Conservation (phyloP, 2,329 filamentous ascomycete species). For the Immersiporthe knoxdaviesiana region DNA sequence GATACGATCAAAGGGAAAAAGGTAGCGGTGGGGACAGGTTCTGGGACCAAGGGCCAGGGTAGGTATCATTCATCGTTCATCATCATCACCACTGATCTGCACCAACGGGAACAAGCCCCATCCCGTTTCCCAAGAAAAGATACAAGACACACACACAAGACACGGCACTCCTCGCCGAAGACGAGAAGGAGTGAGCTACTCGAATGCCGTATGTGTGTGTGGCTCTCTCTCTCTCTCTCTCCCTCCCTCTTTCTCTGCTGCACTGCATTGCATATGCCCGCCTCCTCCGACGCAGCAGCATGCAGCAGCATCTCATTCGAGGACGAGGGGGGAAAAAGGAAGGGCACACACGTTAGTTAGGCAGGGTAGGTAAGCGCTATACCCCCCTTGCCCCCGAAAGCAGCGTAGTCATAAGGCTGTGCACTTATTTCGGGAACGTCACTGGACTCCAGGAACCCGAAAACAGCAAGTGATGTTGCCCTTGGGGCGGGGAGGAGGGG, state of each 20-base stretch:
- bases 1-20: not conserved
- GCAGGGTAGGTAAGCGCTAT: conserved; percentile 5
- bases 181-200: not conserved
- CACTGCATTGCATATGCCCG: not conserved
- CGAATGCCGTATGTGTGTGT: not conserved
- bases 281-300: not conserved
- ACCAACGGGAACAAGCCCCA: not conserved
- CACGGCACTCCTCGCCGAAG: not conserved
- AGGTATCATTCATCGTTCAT: not conserved
- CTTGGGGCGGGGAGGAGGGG: not conserved
- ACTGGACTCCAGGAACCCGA: conserved; percentile 3
- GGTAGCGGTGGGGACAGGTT: not conserved
- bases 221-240: not conserved
- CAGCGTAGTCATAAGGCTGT: conserved; percentile 28
- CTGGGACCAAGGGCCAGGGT: not conserved
- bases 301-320: not conserved
- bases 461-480: not conserved
- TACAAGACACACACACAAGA: not conserved
- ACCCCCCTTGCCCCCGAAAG: conserved; percentile 5
- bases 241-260: too few species aligned
- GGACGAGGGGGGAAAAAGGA: not conserved
- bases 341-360: not conserved
- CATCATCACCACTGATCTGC: not conserved
- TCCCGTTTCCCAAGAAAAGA: not conserved
- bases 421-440: conserved; percentile 29